Conservation (phyloP, 148 eudicot genomes). For the Agrostemma githago region DNA sequence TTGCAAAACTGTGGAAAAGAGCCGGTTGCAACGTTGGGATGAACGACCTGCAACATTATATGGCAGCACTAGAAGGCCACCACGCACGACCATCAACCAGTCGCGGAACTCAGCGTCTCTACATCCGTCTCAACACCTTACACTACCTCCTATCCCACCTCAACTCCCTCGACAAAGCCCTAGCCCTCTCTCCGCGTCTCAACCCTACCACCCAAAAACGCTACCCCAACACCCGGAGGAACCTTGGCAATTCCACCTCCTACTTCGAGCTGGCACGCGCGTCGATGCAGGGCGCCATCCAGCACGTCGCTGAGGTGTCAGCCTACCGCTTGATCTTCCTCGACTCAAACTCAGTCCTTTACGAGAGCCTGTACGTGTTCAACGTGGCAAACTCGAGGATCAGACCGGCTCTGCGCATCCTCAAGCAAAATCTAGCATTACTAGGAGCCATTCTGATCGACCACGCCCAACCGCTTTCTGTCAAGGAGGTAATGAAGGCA, state of each 20-base stretch:
- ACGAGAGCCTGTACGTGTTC: slow-evolving; percentile 52
- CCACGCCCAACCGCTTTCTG: slow-evolving; percentile 59
- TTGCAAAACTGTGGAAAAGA: slow-evolving; percentile 58
- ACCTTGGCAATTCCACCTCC: slow-evolving; percentile 35
- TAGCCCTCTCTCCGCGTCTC: slow-evolving; percentile 51
- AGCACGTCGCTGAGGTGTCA: slow-evolving; percentile 75
- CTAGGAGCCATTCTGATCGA: slow-evolving; percentile 65
- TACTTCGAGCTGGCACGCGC: slow-evolving; percentile 56
- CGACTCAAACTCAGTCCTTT: slow-evolving; percentile 66
- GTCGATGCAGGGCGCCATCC: slow-evolving; percentile 46
- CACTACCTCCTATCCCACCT: slow-evolving; percentile 70
- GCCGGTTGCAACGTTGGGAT: slow-evolving; percentile 55
- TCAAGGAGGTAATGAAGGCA: slow-evolving; percentile 86
- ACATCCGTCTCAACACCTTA: slow-evolving; percentile 85
- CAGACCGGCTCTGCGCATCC: slow-evolving; percentile 46
- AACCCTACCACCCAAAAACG: slow-evolving; percentile 35
- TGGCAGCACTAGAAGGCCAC: slow-evolving; percentile 42
- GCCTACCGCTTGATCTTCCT: slow-evolving; percentile 74
- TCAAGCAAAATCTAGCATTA: slow-evolving; percentile 76
- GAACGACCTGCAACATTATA: slow-evolving; percentile 32
- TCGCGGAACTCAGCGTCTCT: slow-evolving; percentile 89
- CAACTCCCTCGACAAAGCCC: slow-evolving; percentile 64
- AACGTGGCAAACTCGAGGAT: slow-evolving; percentile 56
- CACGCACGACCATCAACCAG: slow-evolving; percentile 86
- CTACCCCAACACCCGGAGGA: slow-evolving; percentile 27